Evolutionary conservation across 2,329 filamentous ascomycete genomes (phyloP), one percentile per base, ranked within the genome.

Genomic region (Chaetomiaceae sp.): DNA sequence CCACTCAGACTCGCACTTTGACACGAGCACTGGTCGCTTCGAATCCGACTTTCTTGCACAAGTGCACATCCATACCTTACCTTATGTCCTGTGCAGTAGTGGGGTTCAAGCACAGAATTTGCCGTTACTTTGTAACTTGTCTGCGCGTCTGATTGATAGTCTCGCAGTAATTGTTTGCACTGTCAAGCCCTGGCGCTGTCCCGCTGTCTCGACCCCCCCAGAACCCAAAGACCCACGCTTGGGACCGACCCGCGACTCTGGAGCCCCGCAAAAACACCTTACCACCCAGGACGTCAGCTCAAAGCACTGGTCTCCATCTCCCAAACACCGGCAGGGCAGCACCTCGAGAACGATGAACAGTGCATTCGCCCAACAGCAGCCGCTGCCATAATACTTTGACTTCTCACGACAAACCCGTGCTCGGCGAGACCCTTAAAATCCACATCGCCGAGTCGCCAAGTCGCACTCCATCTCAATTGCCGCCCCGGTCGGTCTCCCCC

Each of bases 201-300:
- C 5, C 12, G n/a, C 25, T 37, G 34, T 19, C 34, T 17, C 34
- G 34, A 37, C 34, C 34, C 34, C 34, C 7, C n/a, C n/a, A n/a
- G n/a, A 16, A 35, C 33, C 33, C 33, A 35, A 16, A 16, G n/a
- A 27, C 25, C 25, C 25, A 10, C 6, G 25, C 25, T 27, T 30
- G 23, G 16, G 27, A 20, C 17, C 14, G 48, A 31, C 44, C 54
- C 44, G 48, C 48, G 44, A 46, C 35, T 45, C 34, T 30, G 31
- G 47, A 53, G 51, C 55, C 55, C 55, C 50, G 55, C 52, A 57
- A 57, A 55, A 53, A 48, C 49, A 51, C 52, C 47, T 42, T 48
- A 54, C 33, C 51, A 48, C 30, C 48, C 41, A 48, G 54, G 45
- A 53, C 47, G 49, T 53, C 52, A 55, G 55, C 52, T 54, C 52